Conservation (phyloP, 2,329 filamentous ascomycete species). For the Fusarium stilboides region DNA sequence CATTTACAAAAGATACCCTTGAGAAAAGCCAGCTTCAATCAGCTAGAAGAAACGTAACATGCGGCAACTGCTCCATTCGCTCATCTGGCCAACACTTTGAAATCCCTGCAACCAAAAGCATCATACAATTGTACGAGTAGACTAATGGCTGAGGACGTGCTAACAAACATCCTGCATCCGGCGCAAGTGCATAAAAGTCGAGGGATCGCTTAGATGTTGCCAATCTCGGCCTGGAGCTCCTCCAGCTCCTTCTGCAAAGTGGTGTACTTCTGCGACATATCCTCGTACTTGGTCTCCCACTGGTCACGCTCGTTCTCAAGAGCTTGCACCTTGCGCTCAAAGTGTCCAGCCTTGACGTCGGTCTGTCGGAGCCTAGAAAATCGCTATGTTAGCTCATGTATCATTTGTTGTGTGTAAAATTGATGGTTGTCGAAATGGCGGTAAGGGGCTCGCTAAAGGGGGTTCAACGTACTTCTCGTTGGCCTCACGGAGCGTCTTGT, state of each 20-base stretch:
- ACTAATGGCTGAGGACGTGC: conserved; percentile 37
- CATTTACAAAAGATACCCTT: conserved; percentile 54
- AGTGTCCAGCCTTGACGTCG: conserved; percentile 99
- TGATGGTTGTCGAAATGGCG: conserved; percentile 42
- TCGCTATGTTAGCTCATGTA: conserved; percentile 36
- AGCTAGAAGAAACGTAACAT: conserved; percentile 53
- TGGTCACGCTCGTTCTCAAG: conserved; percentile 92
- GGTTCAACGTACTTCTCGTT: conserved; percentile 90
- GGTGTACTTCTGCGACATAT: conserved; percentile 92
- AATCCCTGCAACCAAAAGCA: conserved; percentile 47
- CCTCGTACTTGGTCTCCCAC: conserved; percentile 98
- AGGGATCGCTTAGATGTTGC: conserved; percentile 80
- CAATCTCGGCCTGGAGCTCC: conserved; percentile 91
- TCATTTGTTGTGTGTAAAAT: conserved; percentile 9
- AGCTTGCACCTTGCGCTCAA: conserved; percentile 98
- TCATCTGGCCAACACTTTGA: conserved; percentile 48
- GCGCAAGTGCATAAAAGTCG: conserved; percentile 36
- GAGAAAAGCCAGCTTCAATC: conserved; percentile 50
- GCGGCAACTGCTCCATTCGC: conserved; percentile 51
- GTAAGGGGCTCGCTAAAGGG: conserved; percentile 39
- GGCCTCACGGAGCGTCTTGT: conserved; percentile 95
- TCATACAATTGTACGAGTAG: conserved; percentile 37
- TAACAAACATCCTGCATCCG: conserved; percentile 44
- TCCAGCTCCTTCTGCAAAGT: conserved; percentile 90
- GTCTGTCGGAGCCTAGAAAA: conserved; percentile 89